Evolutionary conservation across 164 flowering plant genomes (phyloP).

Genomic region (Vitis rupestris): DNA sequence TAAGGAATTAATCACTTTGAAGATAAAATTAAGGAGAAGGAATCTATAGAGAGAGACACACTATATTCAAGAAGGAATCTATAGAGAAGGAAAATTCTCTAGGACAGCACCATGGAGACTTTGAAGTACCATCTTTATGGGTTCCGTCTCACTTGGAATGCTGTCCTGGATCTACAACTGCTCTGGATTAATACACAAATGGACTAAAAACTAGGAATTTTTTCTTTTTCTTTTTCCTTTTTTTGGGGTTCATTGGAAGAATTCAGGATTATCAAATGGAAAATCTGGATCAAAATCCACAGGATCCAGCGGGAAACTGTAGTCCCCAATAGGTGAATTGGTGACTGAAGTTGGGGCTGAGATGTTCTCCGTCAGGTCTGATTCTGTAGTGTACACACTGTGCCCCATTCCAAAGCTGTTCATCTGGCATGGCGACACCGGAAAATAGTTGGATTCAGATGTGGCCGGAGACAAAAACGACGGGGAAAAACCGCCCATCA

Average conservation of each 20-base stretch:
- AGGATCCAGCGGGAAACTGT: constrained; percentile 31
- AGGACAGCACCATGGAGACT: constrained; percentile 1
- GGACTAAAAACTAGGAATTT: too few relatives aligned
- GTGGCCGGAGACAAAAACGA: constrained; percentile 33
- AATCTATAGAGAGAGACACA: not conserved
- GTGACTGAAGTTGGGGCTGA: constrained; percentile 40
- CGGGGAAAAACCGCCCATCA: constrained; percentile 23
- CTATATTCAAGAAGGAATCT: constrained; percentile 6
- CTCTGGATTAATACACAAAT: not conserved
- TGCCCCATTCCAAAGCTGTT: constrained; percentile 17
- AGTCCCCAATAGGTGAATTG: constrained; percentile 32
- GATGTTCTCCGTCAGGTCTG: constrained; percentile 33
- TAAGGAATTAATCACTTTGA: too few relatives aligned
- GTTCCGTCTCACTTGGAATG: not conserved
- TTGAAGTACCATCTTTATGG: too few relatives aligned
- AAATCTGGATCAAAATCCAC: constrained; percentile 43
- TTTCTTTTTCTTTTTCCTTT: not conserved
- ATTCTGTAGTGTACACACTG: constrained; percentile 24
- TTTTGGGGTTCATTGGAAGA: not conserved
- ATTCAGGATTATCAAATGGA: constrained; percentile 27
- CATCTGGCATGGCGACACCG: constrained; percentile 19
- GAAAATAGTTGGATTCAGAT: constrained; percentile 36
- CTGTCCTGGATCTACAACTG: not conserved
- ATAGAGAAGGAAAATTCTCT: constrained; percentile 9
- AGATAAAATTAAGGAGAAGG: not conserved